Evolutionary conservation across 75 land plant species (phyloP).

Genomic region (Pseudotsuga menziesii): DNA sequence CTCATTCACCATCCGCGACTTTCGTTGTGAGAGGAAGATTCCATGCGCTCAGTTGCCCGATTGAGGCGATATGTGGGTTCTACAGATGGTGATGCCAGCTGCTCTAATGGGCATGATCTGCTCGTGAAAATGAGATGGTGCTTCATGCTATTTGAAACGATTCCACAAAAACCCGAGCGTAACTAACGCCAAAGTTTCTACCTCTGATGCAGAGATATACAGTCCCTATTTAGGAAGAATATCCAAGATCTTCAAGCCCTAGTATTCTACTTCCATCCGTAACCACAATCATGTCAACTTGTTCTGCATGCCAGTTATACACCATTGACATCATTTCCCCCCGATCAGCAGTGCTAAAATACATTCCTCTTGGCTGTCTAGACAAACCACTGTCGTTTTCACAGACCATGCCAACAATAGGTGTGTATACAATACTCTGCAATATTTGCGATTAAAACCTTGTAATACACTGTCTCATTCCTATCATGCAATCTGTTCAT

Average conservation of each 20-base stretch:
- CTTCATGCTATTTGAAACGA: background rate
- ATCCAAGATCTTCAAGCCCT: conserved; percentile 56
- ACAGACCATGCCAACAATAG: conserved; percentile 95
- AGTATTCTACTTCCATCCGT: conserved; percentile 94
- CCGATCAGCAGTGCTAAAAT: conserved; percentile 87
- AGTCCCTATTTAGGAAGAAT: background rate
- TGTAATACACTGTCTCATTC: conserved; percentile 94
- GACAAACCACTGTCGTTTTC: conserved; percentile 95
- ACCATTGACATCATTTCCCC: conserved; percentile 99
- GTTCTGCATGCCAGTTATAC: conserved; percentile 96
- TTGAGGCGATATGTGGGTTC: too few relatives aligned
- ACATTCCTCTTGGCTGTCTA: conserved; percentile 96
- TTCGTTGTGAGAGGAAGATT: too few relatives aligned
- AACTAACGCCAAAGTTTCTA: background rate
- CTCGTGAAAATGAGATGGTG: too few relatives aligned
- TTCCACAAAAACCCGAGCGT: too few relatives aligned
- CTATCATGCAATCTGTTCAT: conserved; percentile 95
- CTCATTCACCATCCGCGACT: too few relatives aligned
- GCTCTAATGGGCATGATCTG: too few relatives aligned
- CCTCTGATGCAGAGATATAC: background rate
- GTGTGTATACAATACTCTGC: conserved; percentile 94
- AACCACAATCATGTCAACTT: conserved; percentile 99
- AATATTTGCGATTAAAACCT: conserved; percentile 83
- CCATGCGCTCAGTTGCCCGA: too few relatives aligned
- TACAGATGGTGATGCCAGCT: too few relatives aligned